Conservation (phyloP, 306 rosid genomes). For the Neltuma alba region DNA sequence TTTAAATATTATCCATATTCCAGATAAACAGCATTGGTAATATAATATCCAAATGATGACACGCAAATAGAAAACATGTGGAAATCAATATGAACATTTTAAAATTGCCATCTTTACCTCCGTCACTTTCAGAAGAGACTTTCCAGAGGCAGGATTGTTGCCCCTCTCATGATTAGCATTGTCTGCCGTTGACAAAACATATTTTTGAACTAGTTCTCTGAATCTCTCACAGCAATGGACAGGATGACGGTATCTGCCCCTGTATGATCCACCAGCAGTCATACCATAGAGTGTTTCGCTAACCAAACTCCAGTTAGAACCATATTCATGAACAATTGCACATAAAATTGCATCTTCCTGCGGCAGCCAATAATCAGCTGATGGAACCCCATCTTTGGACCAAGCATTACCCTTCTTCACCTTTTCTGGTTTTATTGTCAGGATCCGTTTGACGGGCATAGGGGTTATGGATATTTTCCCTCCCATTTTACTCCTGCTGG, state of each 20-base stretch:
- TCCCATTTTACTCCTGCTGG: constrained; percentile 78
- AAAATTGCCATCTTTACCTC: constrained; percentile 62
- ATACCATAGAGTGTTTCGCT: constrained; percentile 79
- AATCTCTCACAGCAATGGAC: constrained; percentile 96
- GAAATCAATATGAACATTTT: constrained; percentile 19
- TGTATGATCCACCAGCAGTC: constrained; percentile 86
- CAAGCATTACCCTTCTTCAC: constrained; percentile 78
- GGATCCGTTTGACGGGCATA: constrained; percentile 84
- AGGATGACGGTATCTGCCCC: constrained; percentile 96
- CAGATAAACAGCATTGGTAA: constrained; percentile 21
- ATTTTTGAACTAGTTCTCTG: constrained; percentile 84
- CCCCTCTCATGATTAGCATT: constrained; percentile 72
- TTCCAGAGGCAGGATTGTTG: constrained; percentile 77
- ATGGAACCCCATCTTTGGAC: constrained; percentile 89
- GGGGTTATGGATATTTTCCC: constrained; percentile 88
- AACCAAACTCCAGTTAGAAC: constrained; percentile 89
- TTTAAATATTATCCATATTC: constrained; percentile 2
- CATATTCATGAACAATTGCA: constrained; percentile 93
- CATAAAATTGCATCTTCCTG: constrained; percentile 95
- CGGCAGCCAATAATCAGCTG: constrained; percentile 88
- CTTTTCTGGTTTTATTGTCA: constrained; percentile 85
- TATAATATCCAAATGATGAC: constrained; percentile 26
- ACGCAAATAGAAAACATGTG: constrained; percentile 19
- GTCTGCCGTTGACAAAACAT: constrained; percentile 65
- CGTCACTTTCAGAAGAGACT: constrained; percentile 92